Evolutionary conservation across 139 green algal species (phyloP), one percentile per base, ranked within the genome.

Genomic region (Closterium sp.): DNA sequence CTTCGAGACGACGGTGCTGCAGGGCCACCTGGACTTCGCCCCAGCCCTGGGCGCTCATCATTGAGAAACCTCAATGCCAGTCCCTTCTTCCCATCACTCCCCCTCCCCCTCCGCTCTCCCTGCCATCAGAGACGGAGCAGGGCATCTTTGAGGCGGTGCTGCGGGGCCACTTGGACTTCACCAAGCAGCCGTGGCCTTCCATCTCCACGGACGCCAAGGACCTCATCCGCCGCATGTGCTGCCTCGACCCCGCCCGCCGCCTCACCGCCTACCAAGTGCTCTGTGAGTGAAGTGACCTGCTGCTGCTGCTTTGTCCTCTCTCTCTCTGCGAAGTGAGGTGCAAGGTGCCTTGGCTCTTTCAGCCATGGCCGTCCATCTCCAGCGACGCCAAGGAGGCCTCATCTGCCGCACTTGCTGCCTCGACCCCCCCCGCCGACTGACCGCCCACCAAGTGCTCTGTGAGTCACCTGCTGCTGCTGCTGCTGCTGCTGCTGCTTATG

Each of bases 101-200:
- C 38, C 2, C 38, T 10, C 19, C 38, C 38, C 38, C 38, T 66
- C 38, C 38, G 6, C 36, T 55, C 25, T 4, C 23, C 25, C 85
- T 96, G 88, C 81, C 97, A 99, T 94, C 96, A 55, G 96, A 91
- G 96, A 96, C 85, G 97, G 97, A 38, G 97, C 97, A 2, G 36
- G 36, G 36, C 36, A 55, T 55, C 4, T 55, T 55, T 6, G 36
- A 55, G 36, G 97, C 97, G 3, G 85, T 87, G 8, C 93, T 97
- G 34, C 96, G 98, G 69, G 94, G 97, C 10, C 97, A 96, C 25
- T 97, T 99, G 7, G 95, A 99, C 30, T 93, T 94, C 38, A 96
- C 98, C 25, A 96, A 99, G 31, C 93, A 66, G 43, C 43, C 43
- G 43, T 98, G 96, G 96, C 96, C 96, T 25, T 93, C 92, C 28